phyloP scores from a whole-genome alignment of 78 protist species.

The Dictyostelium firmibasis region DNA sequence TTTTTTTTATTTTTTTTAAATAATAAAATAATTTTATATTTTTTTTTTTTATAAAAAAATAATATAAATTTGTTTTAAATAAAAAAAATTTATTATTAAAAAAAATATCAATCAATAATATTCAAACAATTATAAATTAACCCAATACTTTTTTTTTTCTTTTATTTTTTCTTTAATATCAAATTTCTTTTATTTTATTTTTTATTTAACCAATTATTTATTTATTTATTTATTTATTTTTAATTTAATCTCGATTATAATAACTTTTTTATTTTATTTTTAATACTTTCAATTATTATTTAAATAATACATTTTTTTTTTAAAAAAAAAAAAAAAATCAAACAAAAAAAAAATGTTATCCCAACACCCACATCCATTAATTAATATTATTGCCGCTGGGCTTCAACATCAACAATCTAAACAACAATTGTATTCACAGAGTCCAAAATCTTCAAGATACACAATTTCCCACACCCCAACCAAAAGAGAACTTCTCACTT shows the following conservation, averaged over 20 bases:
- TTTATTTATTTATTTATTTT: background rate
- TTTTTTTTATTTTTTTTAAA: too few relatives aligned
- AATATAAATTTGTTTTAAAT: too few relatives aligned
- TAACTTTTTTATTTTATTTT: background rate
- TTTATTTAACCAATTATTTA: background rate
- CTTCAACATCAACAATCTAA: slow-evolving; percentile 29
- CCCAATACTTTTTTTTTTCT: background rate
- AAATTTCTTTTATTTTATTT: too few relatives aligned
- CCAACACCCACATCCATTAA: slow-evolving; percentile 53
- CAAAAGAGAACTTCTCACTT: background rate
- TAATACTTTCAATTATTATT: background rate
- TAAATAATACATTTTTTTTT: background rate
- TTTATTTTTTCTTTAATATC: too few relatives aligned
- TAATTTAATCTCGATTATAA: background rate
- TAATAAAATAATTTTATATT: too few relatives aligned
- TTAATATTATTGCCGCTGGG: slow-evolving; percentile 36
- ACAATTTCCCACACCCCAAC: slow-evolving; percentile 66
- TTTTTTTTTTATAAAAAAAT: too few relatives aligned
- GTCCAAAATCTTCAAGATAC: slow-evolving; percentile 75
- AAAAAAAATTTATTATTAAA: too few relatives aligned
- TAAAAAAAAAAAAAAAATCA: too few relatives aligned
- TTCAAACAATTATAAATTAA: background rate
- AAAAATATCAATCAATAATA: background rate
- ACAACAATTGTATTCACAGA: slow-evolving; percentile 29
- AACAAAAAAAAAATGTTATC: slow-evolving; percentile 11